Percentiles rank a stretch among this genome's conserved stretches.
Evolutionary conservation across 2,329 filamentous ascomycete genomes (phyloP).

Genomic region (Calonectria pseudoturangicola): DNA sequence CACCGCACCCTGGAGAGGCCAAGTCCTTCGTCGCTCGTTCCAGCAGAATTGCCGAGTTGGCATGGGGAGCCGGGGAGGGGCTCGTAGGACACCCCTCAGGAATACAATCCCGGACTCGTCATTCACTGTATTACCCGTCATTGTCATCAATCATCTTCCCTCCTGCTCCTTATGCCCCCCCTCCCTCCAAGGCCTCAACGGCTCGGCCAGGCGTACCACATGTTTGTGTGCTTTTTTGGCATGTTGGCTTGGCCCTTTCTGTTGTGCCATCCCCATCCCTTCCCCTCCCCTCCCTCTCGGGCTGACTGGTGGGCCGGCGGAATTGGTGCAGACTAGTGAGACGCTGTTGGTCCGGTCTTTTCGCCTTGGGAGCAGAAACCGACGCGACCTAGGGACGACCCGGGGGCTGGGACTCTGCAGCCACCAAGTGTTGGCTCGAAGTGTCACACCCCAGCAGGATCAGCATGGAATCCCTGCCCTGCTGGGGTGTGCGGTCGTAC

Average conservation of each 20-base stretch:
- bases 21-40: slow-evolving; percentile 11
- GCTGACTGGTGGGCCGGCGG: slow-evolving; percentile 40
- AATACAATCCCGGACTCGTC: slow-evolving; percentile 27
- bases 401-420: slow-evolving; percentile 52
- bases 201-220: not conserved
- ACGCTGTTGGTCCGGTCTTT: slow-evolving; percentile 50
- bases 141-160: slow-evolving; percentile 32
- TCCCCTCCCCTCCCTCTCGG: slow-evolving; percentile 33
- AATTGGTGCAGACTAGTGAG: slow-evolving; percentile 39
- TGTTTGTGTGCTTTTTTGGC: not conserved
- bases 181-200: not conserved
- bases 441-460: slow-evolving; percentile 44
- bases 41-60: slow-evolving; percentile 30
- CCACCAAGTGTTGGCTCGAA: slow-evolving; percentile 48
- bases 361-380: slow-evolving; percentile 42
- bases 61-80: slow-evolving; percentile 10
- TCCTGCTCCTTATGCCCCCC: not conserved
- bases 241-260: slow-evolving; percentile 1
- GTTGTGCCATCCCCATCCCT: not conserved
- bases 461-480: slow-evolving; percentile 45
- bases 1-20: slow-evolving; percentile 28
- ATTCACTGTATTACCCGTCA: slow-evolving; percentile 18
- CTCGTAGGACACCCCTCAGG: slow-evolving; percentile 7
- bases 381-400: slow-evolving; percentile 49
- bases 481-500: slow-evolving; percentile 31